Evolutionary conservation across 2,329 filamentous ascomycete species (phyloP), one percentile per base, ranked within the genome.

Genomic region (Exutisphaerella laricina): DNA sequence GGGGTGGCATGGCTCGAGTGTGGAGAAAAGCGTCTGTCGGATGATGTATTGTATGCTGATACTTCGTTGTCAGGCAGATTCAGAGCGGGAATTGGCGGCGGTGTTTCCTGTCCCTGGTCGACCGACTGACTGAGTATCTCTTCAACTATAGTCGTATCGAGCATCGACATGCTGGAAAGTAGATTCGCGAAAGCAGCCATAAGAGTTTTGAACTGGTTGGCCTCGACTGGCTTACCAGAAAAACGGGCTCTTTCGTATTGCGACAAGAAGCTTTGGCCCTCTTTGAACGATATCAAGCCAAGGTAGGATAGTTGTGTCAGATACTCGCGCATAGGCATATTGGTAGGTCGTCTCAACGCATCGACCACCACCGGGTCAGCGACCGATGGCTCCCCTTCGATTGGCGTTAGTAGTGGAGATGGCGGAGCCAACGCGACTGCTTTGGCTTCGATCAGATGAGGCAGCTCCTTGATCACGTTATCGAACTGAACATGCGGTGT

Each of bases 381-480:
- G 12, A 40, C 18, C 5, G 20, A 39, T 7, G 46, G 26, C 25
- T 53, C 25, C 49, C 54, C 48, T 61, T 62, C 57, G 56, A 13
- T 68, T 69, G 69, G 50, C 68, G 71, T 51, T 7, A 60, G 56
- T 3, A 67, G 63, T 3, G 74, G 71, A 56, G 75, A 65, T 4
- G 72, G 68, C 51, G 82, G 87, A 0, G 85, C 87, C 26, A 95
- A 75, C 0, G 86, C 88, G n/a, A 96, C 79, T 1, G 88, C 90
- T 63, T 90, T 90, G 7, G 87, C 90, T 69, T 97, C 90, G 50
- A 97, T 85, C 20, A 97, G 74, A 59, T 94, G 84, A 1, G 89
- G 87, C 17, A 98, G 73, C 65, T 97, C 90, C 26, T 77, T 74
- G 13, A 96, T 73, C 17, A 98, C 87, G 2, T 80, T 80, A 55